These are phyloP conservation scores for Verticillium longisporum DNA, from an alignment of 2,329 filamentous ascomycete genomes.

Conservation along the genomic window DNA sequence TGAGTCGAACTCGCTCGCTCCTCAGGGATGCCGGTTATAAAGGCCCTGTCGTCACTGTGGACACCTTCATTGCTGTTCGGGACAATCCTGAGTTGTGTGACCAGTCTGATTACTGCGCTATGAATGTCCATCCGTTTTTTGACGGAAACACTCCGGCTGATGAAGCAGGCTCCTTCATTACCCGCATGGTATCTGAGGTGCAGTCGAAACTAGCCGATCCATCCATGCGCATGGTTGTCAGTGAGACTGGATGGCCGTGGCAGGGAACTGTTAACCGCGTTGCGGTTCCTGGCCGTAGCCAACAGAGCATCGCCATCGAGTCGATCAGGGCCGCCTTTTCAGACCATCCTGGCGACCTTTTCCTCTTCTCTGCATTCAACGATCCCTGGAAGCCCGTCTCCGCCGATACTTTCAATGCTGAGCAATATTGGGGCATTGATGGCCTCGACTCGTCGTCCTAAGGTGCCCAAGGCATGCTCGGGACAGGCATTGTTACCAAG, in stretches of 20 bases:
- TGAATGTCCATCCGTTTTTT: constrained; percentile 83
- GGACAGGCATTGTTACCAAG: too few relatives aligned
- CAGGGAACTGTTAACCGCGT: constrained; percentile 56
- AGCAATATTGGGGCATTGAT: constrained; percentile 69
- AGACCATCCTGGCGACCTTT: constrained; percentile 41
- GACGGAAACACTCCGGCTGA: constrained; percentile 54
- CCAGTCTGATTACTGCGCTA: constrained; percentile 69
- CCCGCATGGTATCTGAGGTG: constrained; percentile 42
- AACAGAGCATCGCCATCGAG: constrained; percentile 60
- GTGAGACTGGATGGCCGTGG: constrained; percentile 81
- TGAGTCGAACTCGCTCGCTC: constrained; percentile 48
- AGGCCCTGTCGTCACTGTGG: constrained; percentile 72
- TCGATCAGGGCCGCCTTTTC: constrained; percentile 57
- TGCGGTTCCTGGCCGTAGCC: constrained; percentile 61
- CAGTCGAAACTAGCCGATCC: constrained; percentile 30
- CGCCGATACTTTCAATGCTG: constrained; percentile 57
- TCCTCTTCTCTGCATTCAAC: constrained; percentile 76
- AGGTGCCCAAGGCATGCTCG: background rate
- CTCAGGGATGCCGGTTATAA: constrained; percentile 59
- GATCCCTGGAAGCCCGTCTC: constrained; percentile 69
- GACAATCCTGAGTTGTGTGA: constrained; percentile 63
- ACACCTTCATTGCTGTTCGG: constrained; percentile 66
- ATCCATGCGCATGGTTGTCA: constrained; percentile 61
- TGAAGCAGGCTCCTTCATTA: constrained; percentile 61
- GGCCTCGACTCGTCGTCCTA: constrained; percentile 16